These are phyloP conservation scores for Sechiopsis laciniata DNA, from an alignment of 306 rosid species.

Conservation along the genomic window DNA sequence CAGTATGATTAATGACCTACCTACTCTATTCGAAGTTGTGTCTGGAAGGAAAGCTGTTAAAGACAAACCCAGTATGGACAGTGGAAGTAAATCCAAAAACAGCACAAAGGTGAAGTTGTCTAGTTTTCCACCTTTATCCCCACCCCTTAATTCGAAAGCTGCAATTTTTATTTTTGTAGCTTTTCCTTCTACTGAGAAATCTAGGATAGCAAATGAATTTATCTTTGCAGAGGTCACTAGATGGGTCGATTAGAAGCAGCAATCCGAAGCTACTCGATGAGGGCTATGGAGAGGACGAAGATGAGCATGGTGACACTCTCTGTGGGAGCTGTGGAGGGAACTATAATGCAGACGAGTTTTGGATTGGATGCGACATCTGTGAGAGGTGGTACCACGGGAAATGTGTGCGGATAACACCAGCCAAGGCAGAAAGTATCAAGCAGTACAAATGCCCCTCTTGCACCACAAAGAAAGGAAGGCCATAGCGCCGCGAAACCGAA, in stretches of 20 bases:
- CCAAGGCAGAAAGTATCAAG: conserved; percentile 45
- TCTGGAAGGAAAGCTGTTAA: conserved; percentile 45
- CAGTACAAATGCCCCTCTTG: conserved; percentile 58
- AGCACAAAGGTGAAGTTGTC: conserved; percentile 40
- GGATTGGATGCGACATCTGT: conserved; percentile 60
- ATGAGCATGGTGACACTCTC: conserved; percentile 46
- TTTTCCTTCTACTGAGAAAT: not conserved
- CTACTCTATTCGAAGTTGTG: conserved; percentile 53
- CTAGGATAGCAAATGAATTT: conserved; percentile 16
- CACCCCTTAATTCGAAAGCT: not conserved
- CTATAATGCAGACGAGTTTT: conserved; percentile 48
- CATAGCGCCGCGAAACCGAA: conserved; percentile 6
- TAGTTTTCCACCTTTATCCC: not conserved
- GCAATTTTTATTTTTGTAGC: not conserved
- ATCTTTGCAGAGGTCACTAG: conserved; percentile 43
- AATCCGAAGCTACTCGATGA: conserved; percentile 36
- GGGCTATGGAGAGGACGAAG: conserved; percentile 41
- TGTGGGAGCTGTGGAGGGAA: conserved; percentile 60
- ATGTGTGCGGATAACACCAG: conserved; percentile 59
- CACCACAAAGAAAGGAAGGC: conserved; percentile 40
- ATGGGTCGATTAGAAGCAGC: conserved; percentile 42
- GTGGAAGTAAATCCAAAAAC: conserved; percentile 52
- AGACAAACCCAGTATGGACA: conserved; percentile 44
- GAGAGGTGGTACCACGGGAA: conserved; percentile 60
- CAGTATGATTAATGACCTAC: conserved; percentile 52